Percentiles rank a stretch among this genome's conserved stretches.
These are phyloP conservation scores for Dothideomycetidae sp. DNA, from an alignment of 2,329 filamentous ascomycete species.

Conservation along the genomic window DNA sequence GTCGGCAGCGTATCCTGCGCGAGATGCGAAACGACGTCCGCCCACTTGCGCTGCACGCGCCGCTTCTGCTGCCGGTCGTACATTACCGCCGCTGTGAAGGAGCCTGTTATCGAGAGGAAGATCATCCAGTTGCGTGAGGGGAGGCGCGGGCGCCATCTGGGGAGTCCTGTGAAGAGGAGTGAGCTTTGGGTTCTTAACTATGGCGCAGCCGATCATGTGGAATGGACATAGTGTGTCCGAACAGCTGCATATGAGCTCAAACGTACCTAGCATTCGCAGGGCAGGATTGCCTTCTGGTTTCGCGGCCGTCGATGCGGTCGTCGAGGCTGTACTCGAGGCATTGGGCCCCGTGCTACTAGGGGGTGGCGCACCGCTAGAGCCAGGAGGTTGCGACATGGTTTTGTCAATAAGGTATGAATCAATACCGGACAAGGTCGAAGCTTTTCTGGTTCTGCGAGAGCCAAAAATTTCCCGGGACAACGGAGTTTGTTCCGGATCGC, in stretches of 20 bases:
- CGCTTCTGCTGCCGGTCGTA: conserved; percentile 91
- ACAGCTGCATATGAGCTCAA: no score
- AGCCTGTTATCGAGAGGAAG: conserved; percentile 66
- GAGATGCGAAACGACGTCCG: conserved; percentile 68
- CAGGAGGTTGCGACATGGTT: neutral
- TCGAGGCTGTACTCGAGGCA: conserved; percentile 6
- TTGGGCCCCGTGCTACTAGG: neutral
- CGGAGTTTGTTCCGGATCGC: neutral
- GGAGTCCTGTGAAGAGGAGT: conserved; percentile 46
- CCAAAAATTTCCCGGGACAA: neutral
- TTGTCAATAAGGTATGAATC: no score
- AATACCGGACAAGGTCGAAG: no score
- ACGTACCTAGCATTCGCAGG: conserved; percentile 53
- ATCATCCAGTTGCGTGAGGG: conserved; percentile 98
- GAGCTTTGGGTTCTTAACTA: neutral
- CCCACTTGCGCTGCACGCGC: conserved; percentile 74
- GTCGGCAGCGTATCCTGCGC: conserved; percentile 60
- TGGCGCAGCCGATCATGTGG: neutral
- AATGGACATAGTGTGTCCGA: no score
- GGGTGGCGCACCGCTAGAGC: neutral
- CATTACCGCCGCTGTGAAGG: conserved; percentile 65
- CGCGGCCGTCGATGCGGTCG: conserved; percentile 18
- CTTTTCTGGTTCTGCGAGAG: no score
- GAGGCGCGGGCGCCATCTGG: conserved; percentile 66
- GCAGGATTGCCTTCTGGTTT: conserved; percentile 49